Evolutionary conservation across 1,284 basidiomycete genomes (phyloP).

Genomic region (Coniferiporia weirii): DNA sequence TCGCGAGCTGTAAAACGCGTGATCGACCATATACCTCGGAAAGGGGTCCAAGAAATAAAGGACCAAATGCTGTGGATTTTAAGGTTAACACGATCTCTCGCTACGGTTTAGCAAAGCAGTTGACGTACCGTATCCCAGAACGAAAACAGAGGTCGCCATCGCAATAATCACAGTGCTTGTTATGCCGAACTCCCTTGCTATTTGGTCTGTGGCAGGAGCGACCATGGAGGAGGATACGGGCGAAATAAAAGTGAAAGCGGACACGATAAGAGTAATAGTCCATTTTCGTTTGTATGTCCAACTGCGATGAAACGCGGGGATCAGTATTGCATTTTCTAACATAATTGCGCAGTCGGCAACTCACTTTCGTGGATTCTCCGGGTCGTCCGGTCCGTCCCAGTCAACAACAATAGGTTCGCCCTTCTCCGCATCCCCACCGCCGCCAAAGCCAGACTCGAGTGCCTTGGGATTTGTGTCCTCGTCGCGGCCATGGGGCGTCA

Average conservation of each 20-base stretch:
- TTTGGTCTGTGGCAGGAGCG: constrained; percentile 53
- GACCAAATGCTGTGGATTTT: constrained; percentile 38
- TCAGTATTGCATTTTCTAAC: background rate
- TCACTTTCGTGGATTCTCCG: constrained; percentile 61
- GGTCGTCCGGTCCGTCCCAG: constrained; percentile 61
- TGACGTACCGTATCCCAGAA: constrained; percentile 55
- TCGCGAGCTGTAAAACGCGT: constrained; percentile 44
- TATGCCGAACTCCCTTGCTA: constrained; percentile 54
- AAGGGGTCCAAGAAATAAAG: constrained; percentile 49
- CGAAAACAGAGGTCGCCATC: constrained; percentile 62
- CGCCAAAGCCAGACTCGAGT: constrained; percentile 12
- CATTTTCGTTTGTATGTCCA: constrained; percentile 60
- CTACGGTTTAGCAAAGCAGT: background rate
- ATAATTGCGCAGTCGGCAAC: constrained; percentile 16
- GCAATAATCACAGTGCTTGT: constrained; percentile 47
- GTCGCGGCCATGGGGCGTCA: background rate
- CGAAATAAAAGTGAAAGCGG: constrained; percentile 60
- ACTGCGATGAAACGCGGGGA: constrained; percentile 28
- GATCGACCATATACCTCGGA: constrained; percentile 45
- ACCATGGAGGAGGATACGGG: constrained; percentile 70
- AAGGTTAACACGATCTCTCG: constrained; percentile 15
- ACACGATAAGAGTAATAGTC: constrained; percentile 56
- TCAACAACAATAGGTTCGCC: constrained; percentile 40
- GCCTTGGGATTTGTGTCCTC: constrained; percentile 7
- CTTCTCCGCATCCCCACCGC: constrained; percentile 8